Percentiles rank a stretch among this genome's conserved stretches.
Evolutionary conservation across 169 alveolate species (phyloP).

Genomic region (Besnoitia besnoiti): DNA sequence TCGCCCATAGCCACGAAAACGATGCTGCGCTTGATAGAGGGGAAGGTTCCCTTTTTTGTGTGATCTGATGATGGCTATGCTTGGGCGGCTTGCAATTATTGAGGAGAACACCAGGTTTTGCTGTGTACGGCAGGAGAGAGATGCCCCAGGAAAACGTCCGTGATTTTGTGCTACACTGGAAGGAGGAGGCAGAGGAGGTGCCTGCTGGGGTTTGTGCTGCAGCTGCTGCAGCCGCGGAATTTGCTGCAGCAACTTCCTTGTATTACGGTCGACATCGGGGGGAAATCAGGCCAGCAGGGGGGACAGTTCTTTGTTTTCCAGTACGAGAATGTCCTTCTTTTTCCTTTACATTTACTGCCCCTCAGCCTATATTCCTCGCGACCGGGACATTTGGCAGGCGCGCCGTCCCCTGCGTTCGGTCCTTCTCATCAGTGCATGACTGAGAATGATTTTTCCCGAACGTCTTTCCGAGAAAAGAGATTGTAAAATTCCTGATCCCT

Average conservation of each 20-base stretch:
- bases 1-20: slow-evolving; percentile 1
- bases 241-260: not conserved
- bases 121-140: not conserved
- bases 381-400: not conserved
- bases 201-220: slow-evolving; percentile 24
- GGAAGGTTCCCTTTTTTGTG: not conserved
- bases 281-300: not conserved
- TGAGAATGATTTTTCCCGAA: not conserved
- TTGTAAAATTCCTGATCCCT: not conserved
- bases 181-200: slow-evolving; percentile 40
- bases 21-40: slow-evolving; percentile 21
- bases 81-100: not conserved
- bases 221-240: slow-evolving; percentile 39
- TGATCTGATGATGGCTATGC: not conserved
- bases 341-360: not conserved
- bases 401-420: not conserved
- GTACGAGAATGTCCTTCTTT: not conserved
- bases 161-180: not conserved
- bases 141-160: not conserved
- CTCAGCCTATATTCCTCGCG: not conserved
- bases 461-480: not conserved
- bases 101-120: not conserved
- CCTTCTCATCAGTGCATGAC: not conserved
- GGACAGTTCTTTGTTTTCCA: not conserved
- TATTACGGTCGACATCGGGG: not conserved